Evolutionary conservation across 2,329 filamentous ascomycete genomes (phyloP), one percentile per base, ranked within the genome.

Genomic region (Colletotrichum scovillei): DNA sequence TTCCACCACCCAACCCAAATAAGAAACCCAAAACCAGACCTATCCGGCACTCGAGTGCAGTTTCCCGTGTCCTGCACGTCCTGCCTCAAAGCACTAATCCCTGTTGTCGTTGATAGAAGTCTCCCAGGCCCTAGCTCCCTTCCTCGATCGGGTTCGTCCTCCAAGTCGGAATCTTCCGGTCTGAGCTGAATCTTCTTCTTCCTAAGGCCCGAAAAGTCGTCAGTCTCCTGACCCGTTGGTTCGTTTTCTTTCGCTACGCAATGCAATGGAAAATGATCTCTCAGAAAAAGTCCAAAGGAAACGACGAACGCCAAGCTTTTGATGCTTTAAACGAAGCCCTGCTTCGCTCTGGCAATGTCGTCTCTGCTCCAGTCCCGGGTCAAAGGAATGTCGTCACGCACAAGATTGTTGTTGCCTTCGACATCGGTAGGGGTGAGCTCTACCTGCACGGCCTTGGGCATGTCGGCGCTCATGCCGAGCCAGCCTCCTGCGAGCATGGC

Each of bases 401-500:
- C 58, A 69, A 32, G 30, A 63, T 69, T 22, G 14, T 55, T 63
- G 65, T 58, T 69, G 28, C 58, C 65, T 19, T 63, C 69, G 52
- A 53, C 9, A 30, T 72, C 65, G 58, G 11, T 46, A 3, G 22
- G 12, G 14, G 8, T 24, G 59, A 69, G 69, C n/a, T 63, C 65
- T 26, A 63, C 46, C 14, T 69, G 52, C 19, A 63, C 52, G 14
- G 52, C 26, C 49, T 66, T 66, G 9, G 72, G 67, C 16, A 46
- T 26, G 7, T 58, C 63, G 46, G 72, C 52, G 52, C 35, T 49
- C 57, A 71, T 73, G 35, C 60, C 63, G 2, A 74, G 42, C 72
- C 67, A 77, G 3, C 77, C 77, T 30, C 73, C 75, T 1, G 52
- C 72, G 2, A 74, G 35, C 38, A 71, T 67, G 49, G 71, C 58